Percentiles rank a stretch among this genome's conserved stretches.
Evolutionary conservation across 257 asterid species (phyloP).

Genomic region (Fraxinus pennsylvanica): DNA sequence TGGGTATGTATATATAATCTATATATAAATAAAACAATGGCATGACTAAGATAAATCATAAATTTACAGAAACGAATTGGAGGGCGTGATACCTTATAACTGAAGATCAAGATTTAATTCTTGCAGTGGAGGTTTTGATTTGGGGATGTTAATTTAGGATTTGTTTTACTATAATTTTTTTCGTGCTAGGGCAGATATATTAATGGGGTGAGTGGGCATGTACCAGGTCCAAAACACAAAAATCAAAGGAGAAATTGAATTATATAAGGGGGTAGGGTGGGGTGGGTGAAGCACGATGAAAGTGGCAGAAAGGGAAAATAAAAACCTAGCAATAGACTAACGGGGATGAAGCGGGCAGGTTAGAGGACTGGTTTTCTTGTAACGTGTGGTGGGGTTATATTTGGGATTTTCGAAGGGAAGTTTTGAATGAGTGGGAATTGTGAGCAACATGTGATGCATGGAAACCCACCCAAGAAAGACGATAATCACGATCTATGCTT

Average conservation of each 20-base stretch:
- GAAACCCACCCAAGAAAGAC: no score
- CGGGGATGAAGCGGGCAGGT: not conserved
- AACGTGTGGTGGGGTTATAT: not conserved
- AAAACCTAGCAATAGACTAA: not conserved
- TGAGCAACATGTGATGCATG: not conserved
- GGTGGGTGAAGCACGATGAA: slow-evolving; percentile 27
- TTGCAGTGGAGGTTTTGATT: slow-evolving; percentile 20
- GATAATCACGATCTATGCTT: no score
- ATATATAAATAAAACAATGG: slow-evolving; percentile 1
- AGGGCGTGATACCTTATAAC: slow-evolving; percentile 44
- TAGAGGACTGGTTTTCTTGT: not conserved
- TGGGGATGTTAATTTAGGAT: slow-evolving; percentile 32
- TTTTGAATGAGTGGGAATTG: not conserved
- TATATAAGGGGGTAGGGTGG: slow-evolving; percentile 3
- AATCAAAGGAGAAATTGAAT: slow-evolving; percentile 26
- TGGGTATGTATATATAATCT: not conserved
- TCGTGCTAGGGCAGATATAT: slow-evolving; percentile 21
- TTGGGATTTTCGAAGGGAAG: not conserved
- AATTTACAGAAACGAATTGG: slow-evolving; percentile 26
- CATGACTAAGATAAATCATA: slow-evolving; percentile 12
- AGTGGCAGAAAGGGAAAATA: slow-evolving; percentile 16
- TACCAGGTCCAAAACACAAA: slow-evolving; percentile 44
- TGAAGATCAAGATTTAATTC: slow-evolving; percentile 39
- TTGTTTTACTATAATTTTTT: slow-evolving; percentile 33
- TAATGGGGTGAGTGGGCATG: slow-evolving; percentile 33